A percentile compares a stretch with the other conserved stretches of the same genome.
These are phyloP conservation scores for Botrytis squamosa DNA, from an alignment of 2,329 filamentous ascomycete species.

Conservation along the genomic window DNA sequence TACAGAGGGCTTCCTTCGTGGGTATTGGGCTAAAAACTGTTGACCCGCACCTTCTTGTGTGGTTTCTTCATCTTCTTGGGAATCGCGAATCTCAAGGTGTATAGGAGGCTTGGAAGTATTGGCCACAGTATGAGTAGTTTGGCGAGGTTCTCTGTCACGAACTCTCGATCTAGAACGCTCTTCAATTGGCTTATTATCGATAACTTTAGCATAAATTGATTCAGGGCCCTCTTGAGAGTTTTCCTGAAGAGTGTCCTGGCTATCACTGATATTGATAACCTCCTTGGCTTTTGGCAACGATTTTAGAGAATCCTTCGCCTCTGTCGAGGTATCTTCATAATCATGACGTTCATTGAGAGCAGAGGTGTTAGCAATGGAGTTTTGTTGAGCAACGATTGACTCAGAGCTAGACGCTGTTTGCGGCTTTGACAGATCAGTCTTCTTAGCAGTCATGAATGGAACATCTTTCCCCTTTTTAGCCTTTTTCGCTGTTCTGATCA, in stretches of 20 bases:
- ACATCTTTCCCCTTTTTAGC: constrained; percentile 3
- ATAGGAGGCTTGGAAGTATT: neutral
- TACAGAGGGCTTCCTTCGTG: neutral
- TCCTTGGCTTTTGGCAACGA: neutral
- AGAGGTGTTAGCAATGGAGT: neutral
- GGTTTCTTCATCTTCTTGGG: constrained; percentile 2
- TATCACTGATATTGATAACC: constrained; percentile 14
- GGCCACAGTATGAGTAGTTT: neutral
- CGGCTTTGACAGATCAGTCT: neutral
- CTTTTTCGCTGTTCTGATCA: neutral
- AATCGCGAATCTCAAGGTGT: constrained; percentile 6
- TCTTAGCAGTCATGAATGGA: neutral
- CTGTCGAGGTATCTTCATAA: neutral
- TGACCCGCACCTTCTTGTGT: neutral
- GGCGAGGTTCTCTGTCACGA: neutral
- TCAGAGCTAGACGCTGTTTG: neutral
- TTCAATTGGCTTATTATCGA: neutral
- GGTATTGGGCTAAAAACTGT: neutral
- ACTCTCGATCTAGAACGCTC: neutral
- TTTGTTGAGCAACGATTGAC: constrained; percentile 16
- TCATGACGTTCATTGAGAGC: neutral
- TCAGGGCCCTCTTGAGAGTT: neutral
- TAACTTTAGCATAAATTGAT: neutral
- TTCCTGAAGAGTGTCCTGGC: constrained; percentile 5
- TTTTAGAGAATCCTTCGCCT: neutral